These are phyloP conservation scores for Scenedesmus sp. DNA, from an alignment of 163 green algal species.

Conservation along the genomic window DNA sequence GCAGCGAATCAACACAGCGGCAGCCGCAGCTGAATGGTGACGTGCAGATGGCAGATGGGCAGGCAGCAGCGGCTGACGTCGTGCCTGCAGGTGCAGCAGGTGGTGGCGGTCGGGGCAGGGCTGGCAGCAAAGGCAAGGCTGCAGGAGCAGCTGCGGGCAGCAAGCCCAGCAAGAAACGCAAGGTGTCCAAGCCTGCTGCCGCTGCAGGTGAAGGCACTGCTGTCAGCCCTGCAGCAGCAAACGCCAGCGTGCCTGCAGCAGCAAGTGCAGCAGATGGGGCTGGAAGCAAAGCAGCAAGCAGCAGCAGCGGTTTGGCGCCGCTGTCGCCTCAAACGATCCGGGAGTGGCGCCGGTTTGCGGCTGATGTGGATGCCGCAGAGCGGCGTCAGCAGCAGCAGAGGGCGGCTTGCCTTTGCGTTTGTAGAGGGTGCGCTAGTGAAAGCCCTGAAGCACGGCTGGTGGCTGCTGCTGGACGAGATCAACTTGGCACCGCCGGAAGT, in stretches of 20 bases:
- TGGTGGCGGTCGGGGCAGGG: constrained; percentile 28
- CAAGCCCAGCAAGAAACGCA: constrained; percentile 44
- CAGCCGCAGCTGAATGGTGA: constrained; percentile 38
- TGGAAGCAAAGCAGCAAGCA: neutral
- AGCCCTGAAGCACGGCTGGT: constrained; percentile 92
- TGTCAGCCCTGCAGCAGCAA: neutral
- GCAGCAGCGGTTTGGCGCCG: neutral
- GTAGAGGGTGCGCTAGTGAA: constrained; percentile 94
- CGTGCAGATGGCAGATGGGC: neutral
- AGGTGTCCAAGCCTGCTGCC: constrained; percentile 6
- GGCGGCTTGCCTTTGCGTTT: constrained; percentile 95
- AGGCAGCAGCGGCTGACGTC: neutral
- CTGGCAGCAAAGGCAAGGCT: constrained; percentile 43
- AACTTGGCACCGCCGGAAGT: constrained; percentile 88
- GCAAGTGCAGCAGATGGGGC: neutral
- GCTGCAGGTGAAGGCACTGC: neutral
- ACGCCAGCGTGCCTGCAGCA: neutral
- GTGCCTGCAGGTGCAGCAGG: constrained; percentile 1
- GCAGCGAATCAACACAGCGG: constrained; percentile 44
- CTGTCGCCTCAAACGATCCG: neutral
- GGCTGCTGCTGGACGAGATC: constrained; percentile 98
- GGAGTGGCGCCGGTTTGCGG: constrained; percentile 79
- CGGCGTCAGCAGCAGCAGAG: constrained; percentile 78
- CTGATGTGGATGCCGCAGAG: constrained; percentile 80
- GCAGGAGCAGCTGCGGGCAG: constrained; percentile 1